Evolutionary conservation across 202 grass and related monocot genomes (phyloP).

Genomic region (Zizania palustris): DNA sequence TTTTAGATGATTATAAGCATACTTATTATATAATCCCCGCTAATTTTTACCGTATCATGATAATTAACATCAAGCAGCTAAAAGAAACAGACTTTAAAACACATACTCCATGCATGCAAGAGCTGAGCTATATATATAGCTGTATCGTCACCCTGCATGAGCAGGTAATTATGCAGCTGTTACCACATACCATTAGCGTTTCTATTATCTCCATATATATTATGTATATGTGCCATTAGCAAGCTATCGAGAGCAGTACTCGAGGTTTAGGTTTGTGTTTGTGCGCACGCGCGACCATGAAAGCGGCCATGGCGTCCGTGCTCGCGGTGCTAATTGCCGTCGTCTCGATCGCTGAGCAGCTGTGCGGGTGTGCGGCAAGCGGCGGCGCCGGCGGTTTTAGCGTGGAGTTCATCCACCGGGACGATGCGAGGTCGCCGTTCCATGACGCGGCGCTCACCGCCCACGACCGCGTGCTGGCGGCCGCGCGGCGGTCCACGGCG

Average conservation of each 20-base stretch:
- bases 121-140: too few relatives aligned
- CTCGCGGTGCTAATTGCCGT: not conserved
- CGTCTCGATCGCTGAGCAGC: not conserved
- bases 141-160: too few relatives aligned
- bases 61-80: not conserved
- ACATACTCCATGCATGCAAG: not conserved
- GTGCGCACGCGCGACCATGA: too few relatives aligned
- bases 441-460: slow-evolving; percentile 37
- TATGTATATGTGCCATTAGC: slow-evolving; percentile 18
- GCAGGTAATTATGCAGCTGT: not conserved
- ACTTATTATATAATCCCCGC: too few relatives aligned
- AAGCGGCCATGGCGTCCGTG: not conserved
- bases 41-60: not conserved
- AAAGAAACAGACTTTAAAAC: not conserved
- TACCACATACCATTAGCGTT: not conserved
- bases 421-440: slow-evolving; percentile 61
- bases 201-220: not conserved
- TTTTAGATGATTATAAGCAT: too few relatives aligned
- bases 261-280: too few relatives aligned
- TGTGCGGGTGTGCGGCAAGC: not conserved
- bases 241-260: too few relatives aligned
- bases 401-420: slow-evolving; percentile 68
- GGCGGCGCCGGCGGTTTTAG: slow-evolving; percentile 30
- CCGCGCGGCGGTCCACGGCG: slow-evolving; percentile 39
- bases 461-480: slow-evolving; percentile 38